phyloP scores from a whole-genome alignment of 495 filamentous ascomycete genomes.

The Chaetomium fimeti region DNA sequence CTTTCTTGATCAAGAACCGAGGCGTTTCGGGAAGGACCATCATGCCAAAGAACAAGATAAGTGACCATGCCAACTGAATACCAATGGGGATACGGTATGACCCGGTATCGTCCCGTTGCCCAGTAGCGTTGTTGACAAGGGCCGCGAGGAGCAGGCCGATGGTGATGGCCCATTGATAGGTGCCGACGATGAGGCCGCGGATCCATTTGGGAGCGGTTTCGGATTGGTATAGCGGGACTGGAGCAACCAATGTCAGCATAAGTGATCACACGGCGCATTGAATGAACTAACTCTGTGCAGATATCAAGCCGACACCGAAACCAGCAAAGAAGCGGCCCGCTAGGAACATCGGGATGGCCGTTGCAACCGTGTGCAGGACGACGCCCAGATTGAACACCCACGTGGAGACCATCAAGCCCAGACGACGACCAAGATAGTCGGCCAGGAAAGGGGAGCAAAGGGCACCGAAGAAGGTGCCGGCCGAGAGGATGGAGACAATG shows the following conservation, averaged over 20 bases:
- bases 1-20: slow-evolving; percentile 74
- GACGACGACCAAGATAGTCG: slow-evolving; percentile 71
- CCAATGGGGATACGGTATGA: slow-evolving; percentile 82
- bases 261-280: not conserved
- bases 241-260: not conserved
- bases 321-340: slow-evolving; percentile 80
- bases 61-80: slow-evolving; percentile 76
- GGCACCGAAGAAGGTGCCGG: slow-evolving; percentile 85
- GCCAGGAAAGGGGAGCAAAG: slow-evolving; percentile 66
- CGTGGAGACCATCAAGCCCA: slow-evolving; percentile 63
- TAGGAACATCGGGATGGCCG: slow-evolving; percentile 65
- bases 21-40: slow-evolving; percentile 78
- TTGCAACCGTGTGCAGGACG: slow-evolving; percentile 70
- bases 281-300: slow-evolving; percentile 57
- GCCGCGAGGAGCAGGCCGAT: slow-evolving; percentile 78
- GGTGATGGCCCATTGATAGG: slow-evolving; percentile 82
- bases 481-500: slow-evolving; percentile 82
- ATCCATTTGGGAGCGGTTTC: slow-evolving; percentile 82
- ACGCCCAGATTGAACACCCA: slow-evolving; percentile 76
- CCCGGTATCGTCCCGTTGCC: slow-evolving; percentile 62
- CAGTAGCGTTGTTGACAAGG: slow-evolving; percentile 72
- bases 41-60: slow-evolving; percentile 72
- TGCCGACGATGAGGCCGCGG: slow-evolving; percentile 75
- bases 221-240: slow-evolving; percentile 79
- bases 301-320: slow-evolving; percentile 78